Percentiles rank a stretch among this genome's conserved stretches.
Evolutionary conservation across 345 rosid genomes (phyloP).

Genomic region (Salix purpurea): DNA sequence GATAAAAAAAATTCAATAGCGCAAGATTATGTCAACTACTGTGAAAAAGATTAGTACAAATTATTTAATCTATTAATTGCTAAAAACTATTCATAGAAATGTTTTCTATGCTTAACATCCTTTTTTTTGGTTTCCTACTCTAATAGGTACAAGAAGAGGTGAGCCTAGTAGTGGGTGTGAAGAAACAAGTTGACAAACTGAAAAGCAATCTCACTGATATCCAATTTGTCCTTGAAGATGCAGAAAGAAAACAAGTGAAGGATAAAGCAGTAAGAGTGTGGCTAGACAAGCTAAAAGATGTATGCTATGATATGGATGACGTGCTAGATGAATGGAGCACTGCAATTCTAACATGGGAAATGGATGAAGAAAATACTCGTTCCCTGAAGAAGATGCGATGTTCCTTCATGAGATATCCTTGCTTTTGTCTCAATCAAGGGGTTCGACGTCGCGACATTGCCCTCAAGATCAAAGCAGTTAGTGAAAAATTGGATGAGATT

Average conservation of each 20-base stretch:
- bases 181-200: slow-evolving; percentile 6
- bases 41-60: too few species aligned
- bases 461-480: neutral
- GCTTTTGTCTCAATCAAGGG: neutral
- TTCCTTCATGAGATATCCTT: neutral
- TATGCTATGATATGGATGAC: slow-evolving; percentile 17
- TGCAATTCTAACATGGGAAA: slow-evolving; percentile 5
- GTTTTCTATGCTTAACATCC: too few species aligned
- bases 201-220: neutral
- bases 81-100: too few species aligned
- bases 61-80: too few species aligned
- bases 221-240: slow-evolving; percentile 17
- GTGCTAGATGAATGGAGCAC: slow-evolving; percentile 18
- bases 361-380: neutral
- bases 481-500: neutral
- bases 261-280: slow-evolving; percentile 4
- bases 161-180: slow-evolving; percentile 7
- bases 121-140: too few species aligned
- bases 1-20: too few species aligned
- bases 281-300: slow-evolving; percentile 14
- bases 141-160: neutral
- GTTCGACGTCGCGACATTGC: neutral
- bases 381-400: too few species aligned
- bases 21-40: too few species aligned
- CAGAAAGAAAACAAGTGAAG: slow-evolving; percentile 18